Evolutionary conservation across 345 rosid genomes (phyloP).

Genomic region (Boechera retrofracta): DNA sequence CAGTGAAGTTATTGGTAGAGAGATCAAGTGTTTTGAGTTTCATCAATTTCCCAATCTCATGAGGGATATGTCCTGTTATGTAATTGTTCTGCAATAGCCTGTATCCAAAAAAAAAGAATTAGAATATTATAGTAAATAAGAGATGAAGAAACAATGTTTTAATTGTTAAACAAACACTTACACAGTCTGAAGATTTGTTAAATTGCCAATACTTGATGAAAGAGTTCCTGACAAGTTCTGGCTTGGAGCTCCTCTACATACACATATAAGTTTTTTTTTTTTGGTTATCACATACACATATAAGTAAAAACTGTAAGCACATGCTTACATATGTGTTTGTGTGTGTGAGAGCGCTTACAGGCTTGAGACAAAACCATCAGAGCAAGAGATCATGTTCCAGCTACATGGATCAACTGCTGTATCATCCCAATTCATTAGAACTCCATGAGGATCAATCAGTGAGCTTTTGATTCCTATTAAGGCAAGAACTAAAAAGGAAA

Average conservation of each 20-base stretch:
- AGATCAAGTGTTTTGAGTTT: conserved; percentile 86
- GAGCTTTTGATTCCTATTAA: conserved; percentile 59
- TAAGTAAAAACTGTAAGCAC: background rate
- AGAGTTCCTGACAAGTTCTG: conserved; percentile 79
- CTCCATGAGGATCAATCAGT: conserved; percentile 69
- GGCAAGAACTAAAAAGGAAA: conserved; percentile 65
- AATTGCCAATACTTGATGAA: conserved; percentile 70
- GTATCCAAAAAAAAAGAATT: background rate
- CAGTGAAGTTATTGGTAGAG: conserved; percentile 70
- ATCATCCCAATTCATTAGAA: conserved; percentile 75
- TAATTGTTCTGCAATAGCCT: conserved; percentile 84
- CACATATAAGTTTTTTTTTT: background rate
- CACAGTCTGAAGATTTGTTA: conserved; percentile 83
- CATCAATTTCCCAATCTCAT: conserved; percentile 72
- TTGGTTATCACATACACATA: conserved; percentile 31
- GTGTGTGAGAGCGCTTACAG: conserved; percentile 63
- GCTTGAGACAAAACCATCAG: conserved; percentile 65
- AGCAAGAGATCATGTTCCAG: conserved; percentile 80
- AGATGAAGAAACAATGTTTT: conserved; percentile 8
- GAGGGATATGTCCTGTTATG: conserved; percentile 74
- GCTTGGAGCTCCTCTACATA: conserved; percentile 82
- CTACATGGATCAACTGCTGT: conserved; percentile 87
- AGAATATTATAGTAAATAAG: conserved; percentile 9
- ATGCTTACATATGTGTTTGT: conserved; percentile 6
- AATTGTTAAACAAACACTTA: conserved; percentile 46